A percentile compares a stretch with the other conserved stretches of the same genome.
These are phyloP conservation scores for Ustilago trichophora DNA, from an alignment of 1,284 basidiomycete genomes.

Conservation along the genomic window DNA sequence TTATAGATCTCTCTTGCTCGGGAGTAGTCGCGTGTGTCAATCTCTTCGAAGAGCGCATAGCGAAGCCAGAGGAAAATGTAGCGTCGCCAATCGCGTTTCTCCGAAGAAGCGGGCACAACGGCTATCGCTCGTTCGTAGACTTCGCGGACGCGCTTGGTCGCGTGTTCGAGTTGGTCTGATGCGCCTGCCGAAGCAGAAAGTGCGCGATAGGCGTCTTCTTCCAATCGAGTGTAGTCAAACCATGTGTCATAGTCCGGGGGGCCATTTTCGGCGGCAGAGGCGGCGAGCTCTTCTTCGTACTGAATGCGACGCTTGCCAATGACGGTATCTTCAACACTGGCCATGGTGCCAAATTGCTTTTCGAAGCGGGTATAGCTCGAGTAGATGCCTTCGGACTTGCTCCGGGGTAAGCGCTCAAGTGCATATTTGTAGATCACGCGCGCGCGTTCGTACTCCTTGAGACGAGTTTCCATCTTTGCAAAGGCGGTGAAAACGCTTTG, in stretches of 20 bases:
- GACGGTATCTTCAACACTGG: slow-evolving; percentile 89
- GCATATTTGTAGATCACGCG: slow-evolving; percentile 98
- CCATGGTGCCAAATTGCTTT: slow-evolving; percentile 92
- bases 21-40: slow-evolving; percentile 87
- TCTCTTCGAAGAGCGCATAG: slow-evolving; percentile 97
- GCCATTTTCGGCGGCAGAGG: slow-evolving; percentile 72
- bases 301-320: slow-evolving; percentile 95
- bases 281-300: slow-evolving; percentile 72
- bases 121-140: slow-evolving; percentile 97
- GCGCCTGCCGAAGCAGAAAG: slow-evolving; percentile 45
- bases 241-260: slow-evolving; percentile 92
- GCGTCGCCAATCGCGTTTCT: slow-evolving; percentile 80
- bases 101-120: slow-evolving; percentile 85
- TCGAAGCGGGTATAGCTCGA: slow-evolving; percentile 95
- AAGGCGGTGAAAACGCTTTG: slow-evolving; percentile 95
- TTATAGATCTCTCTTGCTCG: slow-evolving; percentile 91
- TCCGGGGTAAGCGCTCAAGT: slow-evolving; percentile 84
- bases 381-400: slow-evolving; percentile 85
- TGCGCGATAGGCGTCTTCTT: slow-evolving; percentile 85
- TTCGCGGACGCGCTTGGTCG: slow-evolving; percentile 77
- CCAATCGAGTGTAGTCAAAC: slow-evolving; percentile 94
- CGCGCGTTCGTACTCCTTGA: slow-evolving; percentile 96
- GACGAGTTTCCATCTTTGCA: slow-evolving; percentile 94
- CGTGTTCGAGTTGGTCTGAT: slow-evolving; percentile 24
- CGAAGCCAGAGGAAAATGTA: slow-evolving; percentile 97